These are phyloP conservation scores for Vitis riparia DNA, from an alignment of 164 flowering plant species.

Conservation along the genomic window DNA sequence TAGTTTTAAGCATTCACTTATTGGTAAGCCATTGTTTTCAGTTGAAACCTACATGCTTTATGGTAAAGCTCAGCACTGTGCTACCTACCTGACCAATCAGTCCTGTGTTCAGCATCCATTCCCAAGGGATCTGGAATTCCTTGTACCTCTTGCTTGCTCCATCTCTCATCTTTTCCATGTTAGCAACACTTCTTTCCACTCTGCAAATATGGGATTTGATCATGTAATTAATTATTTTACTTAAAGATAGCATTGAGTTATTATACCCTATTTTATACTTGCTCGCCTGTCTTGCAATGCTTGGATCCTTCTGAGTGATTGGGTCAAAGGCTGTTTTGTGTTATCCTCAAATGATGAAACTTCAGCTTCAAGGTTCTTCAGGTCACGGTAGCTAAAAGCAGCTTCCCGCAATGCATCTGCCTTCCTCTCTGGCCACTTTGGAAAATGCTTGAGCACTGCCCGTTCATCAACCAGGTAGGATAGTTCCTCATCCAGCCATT, in stretches of 20 bases:
- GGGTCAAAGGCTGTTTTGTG: constrained; percentile 41
- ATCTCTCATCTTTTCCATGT: constrained; percentile 52
- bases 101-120: constrained; percentile 60
- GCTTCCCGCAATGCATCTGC: constrained; percentile 83
- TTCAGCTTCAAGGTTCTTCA: constrained; percentile 57
- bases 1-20: background rate
- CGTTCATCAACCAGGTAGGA: constrained; percentile 76
- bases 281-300: constrained; percentile 75
- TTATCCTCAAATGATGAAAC: constrained; percentile 45
- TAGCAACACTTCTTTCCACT: constrained; percentile 55
- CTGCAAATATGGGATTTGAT: constrained; percentile 33
- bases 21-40: constrained; percentile 4
- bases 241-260: background rate
- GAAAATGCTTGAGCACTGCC: constrained; percentile 83
- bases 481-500: constrained; percentile 69
- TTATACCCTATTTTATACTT: constrained; percentile 22
- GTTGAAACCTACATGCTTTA: background rate
- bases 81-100: constrained; percentile 53
- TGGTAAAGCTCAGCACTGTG: background rate
- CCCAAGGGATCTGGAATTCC: constrained; percentile 59
- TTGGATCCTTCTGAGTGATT: constrained; percentile 52
- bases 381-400: constrained; percentile 65
- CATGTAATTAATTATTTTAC: constrained; percentile 5
- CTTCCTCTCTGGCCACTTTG: constrained; percentile 81
- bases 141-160: constrained; percentile 51